Evolutionary conservation across 2,329 filamentous ascomycete species (phyloP).

Genomic region (Ascochyta pisi): DNA sequence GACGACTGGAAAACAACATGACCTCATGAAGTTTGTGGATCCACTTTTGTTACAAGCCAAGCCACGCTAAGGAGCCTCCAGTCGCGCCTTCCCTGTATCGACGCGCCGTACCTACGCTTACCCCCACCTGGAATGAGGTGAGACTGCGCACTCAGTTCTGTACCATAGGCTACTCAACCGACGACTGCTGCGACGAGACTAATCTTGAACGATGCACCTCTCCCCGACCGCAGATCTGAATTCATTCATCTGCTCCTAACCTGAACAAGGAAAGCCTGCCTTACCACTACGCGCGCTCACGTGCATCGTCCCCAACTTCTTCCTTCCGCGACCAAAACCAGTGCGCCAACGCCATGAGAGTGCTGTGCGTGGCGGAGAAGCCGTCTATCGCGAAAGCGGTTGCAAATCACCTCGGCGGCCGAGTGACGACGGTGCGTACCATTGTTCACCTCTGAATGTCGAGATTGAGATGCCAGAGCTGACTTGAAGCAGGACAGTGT

Average conservation of each 20-base stretch:
- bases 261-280: too few species aligned
- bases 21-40: slow-evolving; percentile 23
- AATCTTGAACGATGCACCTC: too few species aligned
- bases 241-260: too few species aligned
- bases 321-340: slow-evolving; percentile 11
- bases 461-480: slow-evolving; percentile 8
- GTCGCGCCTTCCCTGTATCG: slow-evolving; percentile 28
- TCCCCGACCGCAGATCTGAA: too few species aligned
- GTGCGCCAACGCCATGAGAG: slow-evolving; percentile 49
- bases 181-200: too few species aligned
- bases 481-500: slow-evolving; percentile 15
- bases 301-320: slow-evolving; percentile 29
- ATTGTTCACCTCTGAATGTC: not conserved
- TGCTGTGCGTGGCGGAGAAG: slow-evolving; percentile 84
- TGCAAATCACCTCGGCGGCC: slow-evolving; percentile 85
- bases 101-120: slow-evolving; percentile 25
- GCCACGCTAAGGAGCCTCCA: not conserved
- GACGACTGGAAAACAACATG: slow-evolving; percentile 19
- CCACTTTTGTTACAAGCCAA: slow-evolving; percentile 18
- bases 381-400: slow-evolving; percentile 96
- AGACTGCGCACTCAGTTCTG: too few species aligned
- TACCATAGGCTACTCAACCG: too few species aligned
- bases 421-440: slow-evolving; percentile 68
- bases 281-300: slow-evolving; percentile 34
- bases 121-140: too few species aligned